Base-by-base conservation (phyloP, 1,284 basidiomycete species). In the Erythrobasidium hasegawianum region DNA sequence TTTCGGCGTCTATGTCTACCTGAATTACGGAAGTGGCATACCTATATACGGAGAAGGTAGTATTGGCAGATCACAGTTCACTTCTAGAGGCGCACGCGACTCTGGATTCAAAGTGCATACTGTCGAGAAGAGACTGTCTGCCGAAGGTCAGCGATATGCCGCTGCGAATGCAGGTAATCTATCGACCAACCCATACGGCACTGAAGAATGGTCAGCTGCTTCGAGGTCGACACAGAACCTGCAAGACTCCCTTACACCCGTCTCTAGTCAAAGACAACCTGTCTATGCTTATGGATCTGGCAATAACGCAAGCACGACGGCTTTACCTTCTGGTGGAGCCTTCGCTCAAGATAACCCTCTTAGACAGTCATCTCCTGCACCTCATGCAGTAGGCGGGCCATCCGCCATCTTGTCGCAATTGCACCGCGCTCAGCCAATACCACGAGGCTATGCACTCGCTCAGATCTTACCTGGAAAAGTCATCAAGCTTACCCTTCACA, bases 401-500 rank as follows among this genome's bases (percentile, higher is more conserved):
- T 33, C 33, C 11, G 33, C 43, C 16, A 5, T 47, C 22, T n/a
- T 47, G 8, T 24, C n/a, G 16, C 43, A 47, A 24, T 14, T 47
- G 22, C 43, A 47, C 22, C 43, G 43, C 5, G 14, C 43, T n/a
- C 16, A n/a, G 22, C n/a, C 43, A 16, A 84, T 85, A 9, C 85
- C 86, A 5, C 80, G 82, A 5, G 88, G 88, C 1, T 90, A 83
- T 76, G 88, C 86, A 0, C 85, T 88, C 59, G 87, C 85, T 1
- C 88, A 90, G 73, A 80, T 91, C 1, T 80, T 93, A 11, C 86
- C 90, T 0, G 90, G 90, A 2, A 81, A 85, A 16, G 90, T 87
- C 2, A 77, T 93, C 18, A 86, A 90, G 20, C 76, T 93, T 18
- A 86, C 87, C 0, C 79, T 90, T 43, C 80, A 85, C 47, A 82